Conservation (phyloP, 2,329 filamentous ascomycete species). For the Rhinocladiella mackenziei region DNA sequence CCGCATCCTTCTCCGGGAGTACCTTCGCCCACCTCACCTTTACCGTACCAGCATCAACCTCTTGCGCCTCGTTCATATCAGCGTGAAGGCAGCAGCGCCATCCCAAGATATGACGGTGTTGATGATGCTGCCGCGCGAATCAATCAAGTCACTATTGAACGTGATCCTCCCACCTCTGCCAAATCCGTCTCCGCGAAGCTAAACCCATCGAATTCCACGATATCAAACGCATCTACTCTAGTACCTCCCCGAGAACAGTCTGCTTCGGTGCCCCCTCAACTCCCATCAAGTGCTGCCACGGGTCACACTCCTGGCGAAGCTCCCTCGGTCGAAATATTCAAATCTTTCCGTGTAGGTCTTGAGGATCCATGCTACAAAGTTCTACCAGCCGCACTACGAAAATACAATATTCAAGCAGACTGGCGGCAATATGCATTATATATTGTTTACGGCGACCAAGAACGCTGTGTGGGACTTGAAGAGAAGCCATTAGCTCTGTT, state of each 20-base stretch:
- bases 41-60: constrained; percentile 40
- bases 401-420: constrained; percentile 97
- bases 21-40: constrained; percentile 45
- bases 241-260: constrained; percentile 26
- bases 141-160: constrained; percentile 29
- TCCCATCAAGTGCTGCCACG: constrained; percentile 23
- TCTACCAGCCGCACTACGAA: constrained; percentile 87
- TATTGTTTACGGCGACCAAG: constrained; percentile 98
- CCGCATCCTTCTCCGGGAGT: constrained; percentile 49
- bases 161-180: constrained; percentile 31
- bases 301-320: constrained; percentile 30
- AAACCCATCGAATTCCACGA: constrained; percentile 23
- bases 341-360: constrained; percentile 95
- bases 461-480: constrained; percentile 84
- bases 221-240: constrained; percentile 28
- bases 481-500: constrained; percentile 94
- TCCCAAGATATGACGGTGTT: constrained; percentile 38
- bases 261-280: constrained; percentile 25
- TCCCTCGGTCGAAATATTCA: constrained; percentile 84
- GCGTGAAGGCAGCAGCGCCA: constrained; percentile 32
- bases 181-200: constrained; percentile 25
- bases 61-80: constrained; percentile 44
- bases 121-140: constrained; percentile 33
- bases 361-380: constrained; percentile 98
- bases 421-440: constrained; percentile 97